Conservation (phyloP, 176 grass and related monocot species). For the Zizania latifolia region DNA sequence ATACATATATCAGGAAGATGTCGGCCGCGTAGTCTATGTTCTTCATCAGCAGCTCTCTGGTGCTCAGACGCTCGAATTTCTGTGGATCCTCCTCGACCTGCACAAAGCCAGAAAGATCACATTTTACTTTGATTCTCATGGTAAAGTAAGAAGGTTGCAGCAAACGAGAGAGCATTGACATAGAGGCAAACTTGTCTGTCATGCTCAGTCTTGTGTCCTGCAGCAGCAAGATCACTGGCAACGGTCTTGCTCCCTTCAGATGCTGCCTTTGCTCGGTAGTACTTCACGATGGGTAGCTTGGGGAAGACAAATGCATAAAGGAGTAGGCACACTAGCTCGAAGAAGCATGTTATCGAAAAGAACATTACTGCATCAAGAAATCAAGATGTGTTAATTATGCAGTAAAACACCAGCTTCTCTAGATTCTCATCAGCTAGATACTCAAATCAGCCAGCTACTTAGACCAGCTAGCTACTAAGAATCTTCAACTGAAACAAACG, state of each 20-base stretch:
- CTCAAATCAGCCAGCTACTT: too few relatives aligned
- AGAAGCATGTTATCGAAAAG: conserved; percentile 53
- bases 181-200: background rate
- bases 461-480: too few relatives aligned
- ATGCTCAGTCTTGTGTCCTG: too few relatives aligned
- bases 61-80: conserved; percentile 56
- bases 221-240: conserved; percentile 59
- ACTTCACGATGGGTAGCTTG: conserved; percentile 55
- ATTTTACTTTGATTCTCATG: background rate
- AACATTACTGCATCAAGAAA: conserved; percentile 52
- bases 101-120: background rate
- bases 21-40: conserved; percentile 59
- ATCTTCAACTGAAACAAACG: background rate
- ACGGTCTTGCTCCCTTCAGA: conserved; percentile 57
- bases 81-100: conserved; percentile 45
- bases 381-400: too few relatives aligned
- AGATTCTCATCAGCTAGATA: too few relatives aligned
- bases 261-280: conserved; percentile 59
- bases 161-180: too few relatives aligned
- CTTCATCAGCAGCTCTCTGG: conserved; percentile 39
- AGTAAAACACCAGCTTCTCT: too few relatives aligned
- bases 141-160: background rate
- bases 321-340: conserved; percentile 53
- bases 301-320: conserved; percentile 64
- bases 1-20: conserved; percentile 49